Evolutionary conservation across 225 moss, liverwort and hornwort species (phyloP).

Genomic region (Physcomitrellopsis africana): DNA sequence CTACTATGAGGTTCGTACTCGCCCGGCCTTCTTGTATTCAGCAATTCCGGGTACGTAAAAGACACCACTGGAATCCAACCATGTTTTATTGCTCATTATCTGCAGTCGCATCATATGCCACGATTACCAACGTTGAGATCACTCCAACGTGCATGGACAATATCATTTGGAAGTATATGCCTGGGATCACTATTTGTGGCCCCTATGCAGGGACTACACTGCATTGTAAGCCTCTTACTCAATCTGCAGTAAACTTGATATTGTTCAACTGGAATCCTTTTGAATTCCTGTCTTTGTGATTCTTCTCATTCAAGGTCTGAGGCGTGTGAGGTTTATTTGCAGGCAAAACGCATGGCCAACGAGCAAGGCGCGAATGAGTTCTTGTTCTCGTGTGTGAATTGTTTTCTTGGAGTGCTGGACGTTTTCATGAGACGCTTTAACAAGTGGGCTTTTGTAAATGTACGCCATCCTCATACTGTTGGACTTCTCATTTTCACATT

Average conservation of each 20-base stretch:
- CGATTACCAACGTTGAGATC: slow-evolving; percentile 47
- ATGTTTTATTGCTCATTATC: not conserved
- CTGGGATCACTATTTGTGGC: slow-evolving; percentile 83
- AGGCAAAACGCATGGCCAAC: slow-evolving; percentile 76
- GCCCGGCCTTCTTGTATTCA: no score
- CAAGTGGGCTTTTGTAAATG: slow-evolving; percentile 95
- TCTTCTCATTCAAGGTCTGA: not conserved
- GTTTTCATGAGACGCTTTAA: slow-evolving; percentile 75
- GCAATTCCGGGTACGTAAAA: no score
- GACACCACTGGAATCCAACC: not conserved
- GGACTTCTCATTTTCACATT: no score
- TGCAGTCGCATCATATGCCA: slow-evolving; percentile 68
- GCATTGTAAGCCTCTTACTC: slow-evolving; percentile 49
- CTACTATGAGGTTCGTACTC: slow-evolving; percentile 61
- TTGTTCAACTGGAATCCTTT: not conserved
- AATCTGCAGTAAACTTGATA: not conserved
- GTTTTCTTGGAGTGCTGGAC: slow-evolving; percentile 66
- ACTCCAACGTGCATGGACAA: slow-evolving; percentile 76
- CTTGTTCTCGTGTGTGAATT: slow-evolving; percentile 86
- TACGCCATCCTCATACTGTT: slow-evolving; percentile 17
- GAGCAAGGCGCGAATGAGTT: slow-evolving; percentile 92
- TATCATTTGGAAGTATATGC: slow-evolving; percentile 87
- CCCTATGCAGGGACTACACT: slow-evolving; percentile 68
- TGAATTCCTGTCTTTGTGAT: not conserved
- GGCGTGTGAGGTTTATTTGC: slow-evolving; percentile 22